Conservation (phyloP, 371 early-diverging fungal species). For the Saksenaea vasiformis region DNA sequence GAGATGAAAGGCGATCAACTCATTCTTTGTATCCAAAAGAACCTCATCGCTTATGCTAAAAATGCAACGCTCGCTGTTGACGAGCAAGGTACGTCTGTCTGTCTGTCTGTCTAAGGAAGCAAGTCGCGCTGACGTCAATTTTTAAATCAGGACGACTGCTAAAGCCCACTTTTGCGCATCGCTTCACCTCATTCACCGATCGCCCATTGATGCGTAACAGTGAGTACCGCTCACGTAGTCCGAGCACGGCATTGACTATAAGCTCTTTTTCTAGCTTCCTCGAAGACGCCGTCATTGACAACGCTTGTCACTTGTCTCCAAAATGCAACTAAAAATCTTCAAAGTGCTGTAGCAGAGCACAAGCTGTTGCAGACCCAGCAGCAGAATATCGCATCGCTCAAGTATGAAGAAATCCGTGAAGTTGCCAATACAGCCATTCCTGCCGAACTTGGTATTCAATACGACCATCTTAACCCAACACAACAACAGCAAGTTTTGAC, state of each 20-base stretch:
- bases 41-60: constrained; percentile 47
- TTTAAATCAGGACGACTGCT: constrained; percentile 3
- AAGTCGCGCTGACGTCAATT: constrained; percentile 3
- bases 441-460: constrained; percentile 24
- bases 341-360: constrained; percentile 16
- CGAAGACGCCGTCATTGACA: constrained; percentile 28
- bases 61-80: constrained; percentile 26
- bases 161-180: neutral
- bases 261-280: constrained; percentile 14
- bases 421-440: constrained; percentile 33
- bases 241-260: neutral
- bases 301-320: constrained; percentile 28
- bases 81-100: neutral
- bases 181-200: neutral
- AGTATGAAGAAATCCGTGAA: constrained; percentile 36
- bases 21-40: constrained; percentile 19
- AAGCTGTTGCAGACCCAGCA: constrained; percentile 23
- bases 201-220: neutral
- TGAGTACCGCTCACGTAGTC: neutral
- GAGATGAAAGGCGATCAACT: constrained; percentile 13
- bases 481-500: constrained; percentile 34
- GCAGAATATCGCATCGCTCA: constrained; percentile 27
- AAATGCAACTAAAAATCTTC: constrained; percentile 18
- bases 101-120: neutral
- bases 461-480: constrained; percentile 29